Conservation (phyloP, 352 stramenopile genomes). For the Phytopythium sindhum region DNA sequence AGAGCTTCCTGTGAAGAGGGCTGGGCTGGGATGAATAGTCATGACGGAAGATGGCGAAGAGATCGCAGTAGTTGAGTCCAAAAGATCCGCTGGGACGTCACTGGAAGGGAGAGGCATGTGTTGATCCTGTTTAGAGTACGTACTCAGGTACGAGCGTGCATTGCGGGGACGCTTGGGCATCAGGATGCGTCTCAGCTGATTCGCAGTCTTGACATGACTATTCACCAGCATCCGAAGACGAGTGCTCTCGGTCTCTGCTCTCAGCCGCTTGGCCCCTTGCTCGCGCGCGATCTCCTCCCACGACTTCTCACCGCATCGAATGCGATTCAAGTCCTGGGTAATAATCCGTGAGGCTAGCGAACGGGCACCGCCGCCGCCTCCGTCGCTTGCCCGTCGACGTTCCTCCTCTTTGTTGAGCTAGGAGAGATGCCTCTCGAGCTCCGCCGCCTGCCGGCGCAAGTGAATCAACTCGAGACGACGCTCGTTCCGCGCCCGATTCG, state of each 20-base stretch:
- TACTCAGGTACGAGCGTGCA: background rate
- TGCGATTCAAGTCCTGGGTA: background rate
- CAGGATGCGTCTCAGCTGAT: too few relatives aligned
- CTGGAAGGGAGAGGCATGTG: too few relatives aligned
- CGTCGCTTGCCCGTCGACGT: background rate
- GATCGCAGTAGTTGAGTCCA: background rate
- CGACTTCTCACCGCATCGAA: background rate
- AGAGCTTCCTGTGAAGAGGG: background rate
- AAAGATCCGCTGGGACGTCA: too few relatives aligned
- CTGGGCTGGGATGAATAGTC: background rate
- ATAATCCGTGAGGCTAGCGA: background rate
- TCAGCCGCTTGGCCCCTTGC: conserved; percentile 37
- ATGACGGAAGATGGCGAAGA: too few relatives aligned
- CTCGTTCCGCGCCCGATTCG: conserved; percentile 49
- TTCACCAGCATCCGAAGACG: conserved; percentile 49
- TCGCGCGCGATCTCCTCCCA: conserved; percentile 47
- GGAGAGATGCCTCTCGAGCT: conserved; percentile 7
- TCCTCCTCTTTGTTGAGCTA: background rate
- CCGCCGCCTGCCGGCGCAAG: conserved; percentile 21
- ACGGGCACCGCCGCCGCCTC: too few relatives aligned
- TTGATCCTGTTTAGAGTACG: background rate
- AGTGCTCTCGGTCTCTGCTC: conserved; percentile 52
- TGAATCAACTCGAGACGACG: conserved; percentile 65
- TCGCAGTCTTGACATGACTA: conserved; percentile 49
- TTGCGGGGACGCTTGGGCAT: conserved; percentile 25